Percentiles rank a stretch among this genome's conserved stretches.
Evolutionary conservation across 2,329 filamentous ascomycete species (phyloP).

Genomic region (Gremmenia infestans): DNA sequence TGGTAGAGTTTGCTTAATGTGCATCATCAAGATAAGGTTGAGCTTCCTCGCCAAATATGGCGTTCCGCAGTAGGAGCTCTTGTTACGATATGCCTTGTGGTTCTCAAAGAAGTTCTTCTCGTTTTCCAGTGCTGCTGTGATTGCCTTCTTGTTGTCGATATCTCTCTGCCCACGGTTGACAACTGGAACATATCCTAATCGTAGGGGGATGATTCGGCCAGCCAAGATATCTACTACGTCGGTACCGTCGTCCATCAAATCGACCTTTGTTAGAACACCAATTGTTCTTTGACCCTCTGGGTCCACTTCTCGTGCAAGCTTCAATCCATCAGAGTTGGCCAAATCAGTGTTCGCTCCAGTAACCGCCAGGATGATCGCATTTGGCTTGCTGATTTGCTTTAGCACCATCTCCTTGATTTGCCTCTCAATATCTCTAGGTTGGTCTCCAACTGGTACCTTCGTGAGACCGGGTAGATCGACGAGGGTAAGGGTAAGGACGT

Average conservation of each 20-base stretch:
- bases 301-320: constrained; percentile 93
- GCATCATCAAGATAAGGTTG: constrained; percentile 99
- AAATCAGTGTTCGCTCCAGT: constrained; percentile 96
- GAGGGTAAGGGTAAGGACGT: constrained; percentile 92
- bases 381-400: constrained; percentile 97
- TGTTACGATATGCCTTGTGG: constrained; percentile 97
- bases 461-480: constrained; percentile 96
- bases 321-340: constrained; percentile 96
- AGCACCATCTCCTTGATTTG: constrained; percentile 98
- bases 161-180: constrained; percentile 97
- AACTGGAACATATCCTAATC: constrained; percentile 92
- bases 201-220: constrained; percentile 90
- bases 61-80: constrained; percentile 97
- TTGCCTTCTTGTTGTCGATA: constrained; percentile 97
- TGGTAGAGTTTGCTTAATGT: constrained; percentile 98
- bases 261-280: constrained; percentile 96
- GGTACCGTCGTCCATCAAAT: constrained; percentile 97
- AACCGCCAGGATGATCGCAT: constrained; percentile 95
- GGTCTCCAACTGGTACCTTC: constrained; percentile 93
- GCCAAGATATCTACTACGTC: constrained; percentile 98
- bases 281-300: constrained; percentile 97
- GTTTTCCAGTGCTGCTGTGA: constrained; percentile 82
- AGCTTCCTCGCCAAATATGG: constrained; percentile 95
- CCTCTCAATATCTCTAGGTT: constrained; percentile 91
- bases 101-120: constrained; percentile 98